These are phyloP conservation scores for Neurospora sp. DNA, from an alignment of 2,329 filamentous ascomycete genomes.

Conservation along the genomic window DNA sequence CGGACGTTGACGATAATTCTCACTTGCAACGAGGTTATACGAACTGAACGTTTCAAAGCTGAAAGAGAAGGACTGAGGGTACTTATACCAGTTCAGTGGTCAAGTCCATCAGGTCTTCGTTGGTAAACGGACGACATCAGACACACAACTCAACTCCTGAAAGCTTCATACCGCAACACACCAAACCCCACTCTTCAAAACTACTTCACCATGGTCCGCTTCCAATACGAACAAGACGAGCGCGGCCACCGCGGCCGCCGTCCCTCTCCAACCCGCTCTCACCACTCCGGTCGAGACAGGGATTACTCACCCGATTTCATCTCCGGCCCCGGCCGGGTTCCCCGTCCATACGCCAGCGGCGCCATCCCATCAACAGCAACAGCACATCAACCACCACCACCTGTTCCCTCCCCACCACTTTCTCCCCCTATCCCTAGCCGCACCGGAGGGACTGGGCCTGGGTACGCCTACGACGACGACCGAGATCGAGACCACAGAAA, in stretches of 20 bases:
- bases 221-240: neutral
- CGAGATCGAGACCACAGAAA: neutral
- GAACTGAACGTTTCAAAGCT: neutral
- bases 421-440: neutral
- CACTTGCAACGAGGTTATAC: neutral
- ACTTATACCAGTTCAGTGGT: neutral
- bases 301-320: conserved; percentile 2
- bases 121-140: neutral
- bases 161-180: neutral
- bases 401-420: neutral
- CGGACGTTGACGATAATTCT: neutral
- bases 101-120: neutral
- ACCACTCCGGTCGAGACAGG: conserved; percentile 3
- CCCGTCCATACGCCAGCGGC: conserved; percentile 1
- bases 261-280: conserved; percentile 6
- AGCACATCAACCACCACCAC: conserved; percentile 5
- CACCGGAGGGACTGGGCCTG: neutral
- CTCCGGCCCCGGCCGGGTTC: neutral
- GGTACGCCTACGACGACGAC: neutral
- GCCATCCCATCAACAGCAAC: conserved; percentile 4
- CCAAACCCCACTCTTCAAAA: neutral
- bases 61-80: neutral
- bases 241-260: neutral
- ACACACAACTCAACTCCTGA: neutral
- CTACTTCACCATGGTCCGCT: neutral